phyloP scores from a whole-genome alignment of 2,329 filamentous ascomycete species.

The Annulohypoxylon truncatum region DNA sequence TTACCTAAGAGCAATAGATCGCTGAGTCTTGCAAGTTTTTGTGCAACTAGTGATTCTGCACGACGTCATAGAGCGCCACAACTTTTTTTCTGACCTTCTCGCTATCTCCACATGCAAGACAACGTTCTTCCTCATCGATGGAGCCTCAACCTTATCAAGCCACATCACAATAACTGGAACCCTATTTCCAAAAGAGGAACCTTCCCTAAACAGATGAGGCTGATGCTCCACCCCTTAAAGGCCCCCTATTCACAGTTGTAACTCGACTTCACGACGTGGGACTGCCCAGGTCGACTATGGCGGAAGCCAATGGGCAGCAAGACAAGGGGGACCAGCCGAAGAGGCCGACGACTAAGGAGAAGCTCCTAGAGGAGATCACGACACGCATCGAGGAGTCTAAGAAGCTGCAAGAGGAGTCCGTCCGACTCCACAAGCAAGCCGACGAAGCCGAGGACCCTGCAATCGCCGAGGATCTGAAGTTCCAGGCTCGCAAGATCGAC shows the following conservation, averaged over 20 bases:
- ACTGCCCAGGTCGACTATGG: slow-evolving; percentile 25
- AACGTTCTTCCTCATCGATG: slow-evolving; percentile 1
- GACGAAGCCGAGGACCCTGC: slow-evolving; percentile 45
- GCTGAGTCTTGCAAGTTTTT: slow-evolving; percentile 11
- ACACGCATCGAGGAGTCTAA: slow-evolving; percentile 49
- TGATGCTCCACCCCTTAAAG: slow-evolving; percentile 18
- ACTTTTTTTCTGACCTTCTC: not conserved
- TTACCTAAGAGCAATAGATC: slow-evolving; percentile 24
- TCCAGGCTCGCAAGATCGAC: slow-evolving; percentile 47
- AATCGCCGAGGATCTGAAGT: slow-evolving; percentile 47
- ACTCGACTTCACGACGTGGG: not conserved
- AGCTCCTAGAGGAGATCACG: slow-evolving; percentile 49
- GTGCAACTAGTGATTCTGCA: not conserved
- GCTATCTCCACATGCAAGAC: not conserved
- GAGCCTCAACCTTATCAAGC: slow-evolving; percentile 38
- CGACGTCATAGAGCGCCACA: slow-evolving; percentile 24
- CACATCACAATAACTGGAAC: slow-evolving; percentile 30
- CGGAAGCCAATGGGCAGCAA: slow-evolving; percentile 21
- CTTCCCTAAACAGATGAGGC: slow-evolving; percentile 31
- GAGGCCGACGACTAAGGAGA: slow-evolving; percentile 46
- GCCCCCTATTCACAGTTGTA: not conserved
- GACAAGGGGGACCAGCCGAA: slow-evolving; percentile 28
- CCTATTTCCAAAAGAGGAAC: slow-evolving; percentile 34
- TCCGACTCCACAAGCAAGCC: slow-evolving; percentile 45
- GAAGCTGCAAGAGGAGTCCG: slow-evolving; percentile 46